A percentile compares a stretch with the other conserved stretches of the same genome.
Evolutionary conservation across 768 basidiomycete genomes (phyloP).

Genomic region (Chalciporus sphaerocephalus): DNA sequence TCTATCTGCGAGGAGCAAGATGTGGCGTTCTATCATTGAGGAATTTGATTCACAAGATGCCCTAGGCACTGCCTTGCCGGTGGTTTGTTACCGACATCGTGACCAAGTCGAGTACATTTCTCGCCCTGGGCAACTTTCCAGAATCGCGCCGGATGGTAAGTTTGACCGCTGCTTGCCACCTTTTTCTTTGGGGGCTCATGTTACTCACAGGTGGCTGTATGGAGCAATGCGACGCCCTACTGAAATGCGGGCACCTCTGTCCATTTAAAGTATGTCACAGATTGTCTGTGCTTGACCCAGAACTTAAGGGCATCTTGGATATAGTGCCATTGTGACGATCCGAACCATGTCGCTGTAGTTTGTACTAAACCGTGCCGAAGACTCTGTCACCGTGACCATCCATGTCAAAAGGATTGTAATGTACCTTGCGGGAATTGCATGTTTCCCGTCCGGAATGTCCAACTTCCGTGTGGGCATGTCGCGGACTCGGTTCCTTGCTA

Average conservation of each 20-base stretch:
- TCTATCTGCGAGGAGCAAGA: conserved; percentile 44
- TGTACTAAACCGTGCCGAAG: conserved; percentile 49
- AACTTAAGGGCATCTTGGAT: not conserved
- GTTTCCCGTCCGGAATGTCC: conserved; percentile 43
- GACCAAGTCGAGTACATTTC: conserved; percentile 39
- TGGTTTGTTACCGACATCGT: conserved; percentile 55
- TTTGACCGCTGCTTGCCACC: not conserved
- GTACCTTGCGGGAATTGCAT: conserved; percentile 50
- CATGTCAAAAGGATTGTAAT: conserved; percentile 51
- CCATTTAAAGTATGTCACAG: conserved; percentile 50
- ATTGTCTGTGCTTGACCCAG: not conserved
- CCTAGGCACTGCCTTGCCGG: conserved; percentile 51
- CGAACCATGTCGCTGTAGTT: conserved; percentile 43
- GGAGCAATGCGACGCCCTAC: conserved; percentile 45
- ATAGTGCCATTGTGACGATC: conserved; percentile 61
- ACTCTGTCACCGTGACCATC: conserved; percentile 54
- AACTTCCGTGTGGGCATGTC: conserved; percentile 57
- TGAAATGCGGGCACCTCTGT: conserved; percentile 63
- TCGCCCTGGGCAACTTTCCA: conserved; percentile 47
- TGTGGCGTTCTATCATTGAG: conserved; percentile 58
- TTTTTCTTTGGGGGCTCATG: not conserved
- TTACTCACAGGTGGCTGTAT: conserved; percentile 55
- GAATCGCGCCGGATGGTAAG: conserved; percentile 55
- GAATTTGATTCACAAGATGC: conserved; percentile 46
- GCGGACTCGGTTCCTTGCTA: conserved; percentile 43